A percentile compares a stretch with the other conserved stretches of the same genome.
Conservation (phyloP, 106 monocot species). For the Acanthochlamys bracteata region DNA sequence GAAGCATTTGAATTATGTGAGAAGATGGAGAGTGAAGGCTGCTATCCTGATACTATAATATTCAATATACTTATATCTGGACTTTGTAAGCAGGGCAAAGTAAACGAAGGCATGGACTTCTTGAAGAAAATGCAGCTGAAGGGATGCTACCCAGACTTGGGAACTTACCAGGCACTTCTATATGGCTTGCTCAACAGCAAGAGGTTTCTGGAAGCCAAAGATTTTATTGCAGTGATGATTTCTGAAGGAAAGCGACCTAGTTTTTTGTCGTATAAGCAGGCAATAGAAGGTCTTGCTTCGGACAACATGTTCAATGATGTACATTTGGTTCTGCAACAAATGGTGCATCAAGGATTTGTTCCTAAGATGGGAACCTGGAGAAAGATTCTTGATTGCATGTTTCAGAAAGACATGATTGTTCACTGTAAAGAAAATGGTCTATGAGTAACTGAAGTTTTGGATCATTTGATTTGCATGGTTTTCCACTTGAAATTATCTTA, state of each 20-base stretch:
- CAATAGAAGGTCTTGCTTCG: slow-evolving; percentile 61
- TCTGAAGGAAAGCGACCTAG: slow-evolving; percentile 47
- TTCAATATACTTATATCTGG: slow-evolving; percentile 83
- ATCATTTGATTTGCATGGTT: too few species aligned
- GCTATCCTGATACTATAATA: slow-evolving; percentile 48
- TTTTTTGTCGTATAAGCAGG: slow-evolving; percentile 56
- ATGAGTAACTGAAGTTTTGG: too few species aligned
- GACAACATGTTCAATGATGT: slow-evolving; percentile 36
- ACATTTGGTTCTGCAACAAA: slow-evolving; percentile 52
- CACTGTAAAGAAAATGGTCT: too few species aligned
- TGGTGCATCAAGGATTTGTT: slow-evolving; percentile 70
- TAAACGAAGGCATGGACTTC: slow-evolving; percentile 48
- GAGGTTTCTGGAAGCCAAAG: slow-evolving; percentile 51
- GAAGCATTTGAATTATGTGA: slow-evolving; percentile 67
- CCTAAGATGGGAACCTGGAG: slow-evolving; percentile 78
- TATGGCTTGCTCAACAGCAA: slow-evolving; percentile 41
- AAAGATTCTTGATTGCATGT: slow-evolving; percentile 42
- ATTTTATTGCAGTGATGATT: slow-evolving; percentile 48
- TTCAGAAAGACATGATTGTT: not conserved
- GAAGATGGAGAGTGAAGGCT: slow-evolving; percentile 48
- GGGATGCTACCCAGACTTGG: slow-evolving; percentile 74
- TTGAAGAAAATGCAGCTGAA: slow-evolving; percentile 60
- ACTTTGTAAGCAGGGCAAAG: slow-evolving; percentile 48
- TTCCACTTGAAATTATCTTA: too few species aligned
- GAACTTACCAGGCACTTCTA: slow-evolving; percentile 70